Evolutionary conservation across 768 basidiomycete species (phyloP).

Genomic region (Lactifluus volemus): DNA sequence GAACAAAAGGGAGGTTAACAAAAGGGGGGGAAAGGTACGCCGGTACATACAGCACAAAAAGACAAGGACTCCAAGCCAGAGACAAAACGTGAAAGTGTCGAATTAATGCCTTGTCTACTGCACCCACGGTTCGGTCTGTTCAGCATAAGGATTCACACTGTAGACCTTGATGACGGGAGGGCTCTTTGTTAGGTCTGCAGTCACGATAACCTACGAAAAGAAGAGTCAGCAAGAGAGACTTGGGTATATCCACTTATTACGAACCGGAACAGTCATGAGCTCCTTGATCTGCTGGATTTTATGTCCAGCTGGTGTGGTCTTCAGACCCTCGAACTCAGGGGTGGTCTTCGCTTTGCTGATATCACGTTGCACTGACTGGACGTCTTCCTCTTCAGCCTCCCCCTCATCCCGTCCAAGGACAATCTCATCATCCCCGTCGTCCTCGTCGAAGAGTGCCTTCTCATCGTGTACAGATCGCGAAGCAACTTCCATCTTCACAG

Average conservation of each 20-base stretch:
- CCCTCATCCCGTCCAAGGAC: conserved; percentile 52
- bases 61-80: neutral
- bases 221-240: conserved; percentile 6
- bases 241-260: conserved; percentile 24
- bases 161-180: conserved; percentile 97
- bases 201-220: conserved; percentile 71
- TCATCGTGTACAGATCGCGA: conserved; percentile 83
- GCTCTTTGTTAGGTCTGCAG: conserved; percentile 90
- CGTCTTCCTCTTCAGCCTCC: conserved; percentile 31
- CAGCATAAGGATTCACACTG: conserved; percentile 87
- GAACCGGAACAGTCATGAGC: conserved; percentile 86
- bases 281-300: conserved; percentile 93
- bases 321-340: conserved; percentile 79
- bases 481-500: conserved; percentile 83
- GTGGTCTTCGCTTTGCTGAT: conserved; percentile 67
- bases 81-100: neutral
- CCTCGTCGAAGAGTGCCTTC: conserved; percentile 81
- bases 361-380: conserved; percentile 68
- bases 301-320: conserved; percentile 67
- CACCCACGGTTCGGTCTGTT: conserved; percentile 33
- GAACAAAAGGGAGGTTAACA: neutral
- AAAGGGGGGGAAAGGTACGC: neutral
- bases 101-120: conserved; percentile 1
- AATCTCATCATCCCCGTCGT: conserved; percentile 75
- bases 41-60: neutral